These are phyloP conservation scores for Santalum album DNA, from an alignment of 164 flowering plant genomes.

Conservation along the genomic window DNA sequence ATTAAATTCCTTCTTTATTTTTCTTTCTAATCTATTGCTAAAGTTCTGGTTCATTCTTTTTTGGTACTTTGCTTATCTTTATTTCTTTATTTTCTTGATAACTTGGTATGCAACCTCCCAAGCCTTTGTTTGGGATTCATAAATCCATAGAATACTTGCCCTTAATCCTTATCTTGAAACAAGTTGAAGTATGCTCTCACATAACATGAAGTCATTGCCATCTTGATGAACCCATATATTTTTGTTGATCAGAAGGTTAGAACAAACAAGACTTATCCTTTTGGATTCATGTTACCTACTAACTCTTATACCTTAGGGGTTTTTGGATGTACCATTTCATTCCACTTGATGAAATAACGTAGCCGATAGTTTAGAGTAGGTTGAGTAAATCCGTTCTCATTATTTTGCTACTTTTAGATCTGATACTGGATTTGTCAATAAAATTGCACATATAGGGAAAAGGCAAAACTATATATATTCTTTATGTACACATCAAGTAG, in stretches of 20 bases:
- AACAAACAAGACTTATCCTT: constrained; percentile 48
- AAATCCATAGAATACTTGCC: constrained; percentile 51
- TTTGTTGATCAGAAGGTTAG: constrained; percentile 43
- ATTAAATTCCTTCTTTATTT: background rate
- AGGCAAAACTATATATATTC: no score
- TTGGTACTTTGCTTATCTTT: background rate
- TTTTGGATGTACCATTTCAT: no score
- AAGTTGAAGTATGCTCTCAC: constrained; percentile 49
- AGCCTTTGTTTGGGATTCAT: constrained; percentile 50
- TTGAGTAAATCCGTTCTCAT: no score
- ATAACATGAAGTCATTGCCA: constrained; percentile 42
- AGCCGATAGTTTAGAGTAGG: no score
- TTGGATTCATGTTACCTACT: constrained; percentile 49
- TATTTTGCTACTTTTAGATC: no score
- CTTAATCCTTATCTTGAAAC: constrained; percentile 34
- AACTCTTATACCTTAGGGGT: no score
- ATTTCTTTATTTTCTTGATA: background rate
- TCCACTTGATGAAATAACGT: no score
- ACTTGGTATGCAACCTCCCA: constrained; percentile 29
- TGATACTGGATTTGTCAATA: no score
- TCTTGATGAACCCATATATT: constrained; percentile 43
- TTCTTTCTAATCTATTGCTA: background rate
- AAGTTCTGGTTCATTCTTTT: background rate
- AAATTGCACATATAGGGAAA: no score
- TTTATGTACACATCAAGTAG: no score